A percentile compares a stretch with the other conserved stretches of the same genome.
These are phyloP conservation scores for Knufia petricola DNA, from an alignment of 2,329 filamentous ascomycete genomes.

Conservation along the genomic window DNA sequence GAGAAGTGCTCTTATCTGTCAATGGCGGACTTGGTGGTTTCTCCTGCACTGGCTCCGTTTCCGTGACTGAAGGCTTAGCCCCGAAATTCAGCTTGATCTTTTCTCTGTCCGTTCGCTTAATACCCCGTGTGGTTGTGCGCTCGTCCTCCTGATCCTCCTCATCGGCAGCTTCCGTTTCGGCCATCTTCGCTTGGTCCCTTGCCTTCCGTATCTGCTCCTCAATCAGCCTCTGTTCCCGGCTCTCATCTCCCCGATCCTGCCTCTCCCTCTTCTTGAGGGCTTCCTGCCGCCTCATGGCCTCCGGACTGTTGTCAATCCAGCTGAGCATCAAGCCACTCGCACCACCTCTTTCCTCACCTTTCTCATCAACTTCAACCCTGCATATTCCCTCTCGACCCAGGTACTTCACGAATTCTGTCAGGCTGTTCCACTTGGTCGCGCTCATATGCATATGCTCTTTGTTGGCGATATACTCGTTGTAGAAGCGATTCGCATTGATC, in stretches of 20 bases:
- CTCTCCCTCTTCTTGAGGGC: slow-evolving; percentile 73
- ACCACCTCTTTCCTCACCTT: slow-evolving; percentile 40
- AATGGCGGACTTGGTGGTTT: slow-evolving; percentile 23
- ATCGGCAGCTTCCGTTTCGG: slow-evolving; percentile 37
- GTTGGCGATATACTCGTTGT: slow-evolving; percentile 83
- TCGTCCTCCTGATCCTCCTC: slow-evolving; percentile 33
- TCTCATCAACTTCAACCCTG: slow-evolving; percentile 78
- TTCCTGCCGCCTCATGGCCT: slow-evolving; percentile 70
- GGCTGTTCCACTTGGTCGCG: slow-evolving; percentile 72
- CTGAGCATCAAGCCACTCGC: slow-evolving; percentile 54
- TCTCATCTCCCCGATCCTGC: slow-evolving; percentile 83
- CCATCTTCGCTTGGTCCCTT: slow-evolving; percentile 42
- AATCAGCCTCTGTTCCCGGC: slow-evolving; percentile 74
- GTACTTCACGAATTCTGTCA: slow-evolving; percentile 84
- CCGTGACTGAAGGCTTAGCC: slow-evolving; percentile 14
- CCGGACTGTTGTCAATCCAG: slow-evolving; percentile 87
- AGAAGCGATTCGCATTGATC: slow-evolving; percentile 84
- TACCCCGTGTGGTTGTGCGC: slow-evolving; percentile 30
- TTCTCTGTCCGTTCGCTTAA: slow-evolving; percentile 57
- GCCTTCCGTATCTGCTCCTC: slow-evolving; percentile 75
- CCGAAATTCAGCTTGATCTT: slow-evolving; percentile 66
- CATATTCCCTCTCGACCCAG: slow-evolving; percentile 80
- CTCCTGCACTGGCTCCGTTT: slow-evolving; percentile 14
- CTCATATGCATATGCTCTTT: slow-evolving; percentile 93
- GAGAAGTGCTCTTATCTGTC: slow-evolving; percentile 13